Evolutionary conservation across 345 rosid species (phyloP).

Genomic region (Bruguiera gymnorhiza): DNA sequence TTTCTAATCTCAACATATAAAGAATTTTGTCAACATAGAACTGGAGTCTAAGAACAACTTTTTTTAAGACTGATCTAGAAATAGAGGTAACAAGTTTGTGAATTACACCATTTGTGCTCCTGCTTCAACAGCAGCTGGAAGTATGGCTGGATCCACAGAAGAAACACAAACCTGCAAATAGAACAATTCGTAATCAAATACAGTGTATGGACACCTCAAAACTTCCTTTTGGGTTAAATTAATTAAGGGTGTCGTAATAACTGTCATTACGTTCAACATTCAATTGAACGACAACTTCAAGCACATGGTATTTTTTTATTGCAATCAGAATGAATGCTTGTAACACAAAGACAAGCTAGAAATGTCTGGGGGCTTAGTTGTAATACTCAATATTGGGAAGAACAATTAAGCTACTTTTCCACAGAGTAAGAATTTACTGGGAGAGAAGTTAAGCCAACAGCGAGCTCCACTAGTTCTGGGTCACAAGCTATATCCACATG

Average conservation of each 20-base stretch:
- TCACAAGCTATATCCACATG: slow-evolving; percentile 71
- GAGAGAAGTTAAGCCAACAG: slow-evolving; percentile 50
- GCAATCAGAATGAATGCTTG: too few relatives aligned
- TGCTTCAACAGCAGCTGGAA: slow-evolving; percentile 52
- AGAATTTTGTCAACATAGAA: background rate
- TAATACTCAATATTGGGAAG: background rate
- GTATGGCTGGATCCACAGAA: slow-evolving; percentile 51
- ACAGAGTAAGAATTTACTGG: slow-evolving; percentile 38
- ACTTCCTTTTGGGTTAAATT: too few relatives aligned
- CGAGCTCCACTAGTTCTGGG: slow-evolving; percentile 57
- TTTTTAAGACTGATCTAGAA: background rate
- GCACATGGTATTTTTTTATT: too few relatives aligned
- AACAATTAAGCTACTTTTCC: background rate
- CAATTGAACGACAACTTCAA: too few relatives aligned
- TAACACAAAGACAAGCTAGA: too few relatives aligned
- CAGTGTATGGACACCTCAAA: too few relatives aligned
- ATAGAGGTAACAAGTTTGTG: background rate
- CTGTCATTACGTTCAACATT: too few relatives aligned
- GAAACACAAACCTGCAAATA: slow-evolving; percentile 57
- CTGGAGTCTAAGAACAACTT: background rate
- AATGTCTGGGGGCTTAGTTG: background rate
- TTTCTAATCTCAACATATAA: slow-evolving; percentile 2
- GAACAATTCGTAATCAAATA: background rate
- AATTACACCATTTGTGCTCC: slow-evolving; percentile 55
- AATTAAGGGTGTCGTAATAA: too few relatives aligned